phyloP scores from a whole-genome alignment of 352 stramenopile species.

The Peronospora farinosa region DNA sequence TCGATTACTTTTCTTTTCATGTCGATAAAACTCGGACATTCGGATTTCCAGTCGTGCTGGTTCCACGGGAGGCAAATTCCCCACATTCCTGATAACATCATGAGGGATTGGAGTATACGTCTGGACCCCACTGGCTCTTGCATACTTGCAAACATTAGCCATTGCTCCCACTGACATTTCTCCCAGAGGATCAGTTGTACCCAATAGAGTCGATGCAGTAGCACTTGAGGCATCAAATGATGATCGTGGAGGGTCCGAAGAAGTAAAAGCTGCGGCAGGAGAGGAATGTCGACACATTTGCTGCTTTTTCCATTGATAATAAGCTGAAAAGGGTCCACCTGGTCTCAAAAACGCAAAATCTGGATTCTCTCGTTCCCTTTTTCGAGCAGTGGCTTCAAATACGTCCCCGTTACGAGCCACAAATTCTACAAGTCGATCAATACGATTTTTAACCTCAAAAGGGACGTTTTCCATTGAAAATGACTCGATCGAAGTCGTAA shows the following conservation, averaged over 20 bases:
- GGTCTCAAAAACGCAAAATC: slow-evolving; percentile 48
- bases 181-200: slow-evolving; percentile 10
- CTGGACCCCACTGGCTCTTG: slow-evolving; percentile 27
- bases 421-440: slow-evolving; percentile 56
- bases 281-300: slow-evolving; percentile 17
- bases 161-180: slow-evolving; percentile 41
- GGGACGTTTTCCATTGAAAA: slow-evolving; percentile 19
- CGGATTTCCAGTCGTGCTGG: slow-evolving; percentile 47
- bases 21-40: slow-evolving; percentile 50
- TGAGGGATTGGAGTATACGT: slow-evolving; percentile 36
- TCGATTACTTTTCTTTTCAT: slow-evolving; percentile 4
- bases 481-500: slow-evolving; percentile 1
- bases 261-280: not conserved
- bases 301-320: slow-evolving; percentile 47
- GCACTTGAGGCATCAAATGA: not conserved
- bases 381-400: slow-evolving; percentile 42
- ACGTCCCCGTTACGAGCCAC: slow-evolving; percentile 46
- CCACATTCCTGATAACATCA: slow-evolving; percentile 31
- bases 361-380: slow-evolving; percentile 47
- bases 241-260: slow-evolving; percentile 3
- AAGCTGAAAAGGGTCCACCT: slow-evolving; percentile 40
- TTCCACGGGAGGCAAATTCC: slow-evolving; percentile 34
- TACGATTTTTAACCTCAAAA: slow-evolving; percentile 39
- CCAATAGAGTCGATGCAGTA: not conserved
- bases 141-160: slow-evolving; percentile 48